Conservation (phyloP, 768 basidiomycete genomes). For the Nidularia pulvinata region DNA sequence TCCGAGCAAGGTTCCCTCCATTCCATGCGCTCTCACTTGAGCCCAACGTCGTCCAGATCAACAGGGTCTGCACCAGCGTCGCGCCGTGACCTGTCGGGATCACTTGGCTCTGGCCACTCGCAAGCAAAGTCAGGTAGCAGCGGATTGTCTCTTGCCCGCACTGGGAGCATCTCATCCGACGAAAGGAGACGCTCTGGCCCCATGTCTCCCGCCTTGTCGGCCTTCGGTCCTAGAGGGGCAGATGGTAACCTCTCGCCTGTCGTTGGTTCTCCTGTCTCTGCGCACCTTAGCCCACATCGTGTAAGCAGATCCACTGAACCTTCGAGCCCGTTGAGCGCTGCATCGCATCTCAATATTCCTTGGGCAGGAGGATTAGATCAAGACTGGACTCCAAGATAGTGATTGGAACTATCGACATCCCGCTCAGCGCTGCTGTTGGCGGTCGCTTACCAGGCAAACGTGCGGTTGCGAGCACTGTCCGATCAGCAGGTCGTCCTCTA, state of each 20-base stretch:
- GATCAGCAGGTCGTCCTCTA: too few species aligned
- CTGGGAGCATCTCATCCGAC: slow-evolving; percentile 55
- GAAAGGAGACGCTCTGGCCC: slow-evolving; percentile 32
- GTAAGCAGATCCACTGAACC: not conserved
- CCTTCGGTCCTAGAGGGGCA: slow-evolving; percentile 36
- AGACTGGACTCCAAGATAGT: too few species aligned
- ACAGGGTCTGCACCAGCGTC: slow-evolving; percentile 55
- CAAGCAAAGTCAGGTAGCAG: slow-evolving; percentile 29
- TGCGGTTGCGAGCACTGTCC: too few species aligned
- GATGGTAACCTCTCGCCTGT: slow-evolving; percentile 7
- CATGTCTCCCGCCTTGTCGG: slow-evolving; percentile 50
- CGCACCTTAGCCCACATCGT: slow-evolving; percentile 10
- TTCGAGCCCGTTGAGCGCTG: too few species aligned
- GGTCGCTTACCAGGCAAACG: too few species aligned
- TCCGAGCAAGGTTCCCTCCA: slow-evolving; percentile 70
- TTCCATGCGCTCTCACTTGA: slow-evolving; percentile 53
- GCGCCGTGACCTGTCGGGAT: slow-evolving; percentile 35
- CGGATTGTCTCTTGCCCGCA: slow-evolving; percentile 37
- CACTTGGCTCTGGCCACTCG: slow-evolving; percentile 50
- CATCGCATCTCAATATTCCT: too few species aligned
- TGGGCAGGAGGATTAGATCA: too few species aligned
- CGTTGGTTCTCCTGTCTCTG: slow-evolving; percentile 14
- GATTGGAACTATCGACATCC: too few species aligned
- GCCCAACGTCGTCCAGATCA: slow-evolving; percentile 48
- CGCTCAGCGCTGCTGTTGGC: too few species aligned